Evolutionary conservation across 2,329 filamentous ascomycete genomes (phyloP).

Genomic region (Alternaria dauci): DNA sequence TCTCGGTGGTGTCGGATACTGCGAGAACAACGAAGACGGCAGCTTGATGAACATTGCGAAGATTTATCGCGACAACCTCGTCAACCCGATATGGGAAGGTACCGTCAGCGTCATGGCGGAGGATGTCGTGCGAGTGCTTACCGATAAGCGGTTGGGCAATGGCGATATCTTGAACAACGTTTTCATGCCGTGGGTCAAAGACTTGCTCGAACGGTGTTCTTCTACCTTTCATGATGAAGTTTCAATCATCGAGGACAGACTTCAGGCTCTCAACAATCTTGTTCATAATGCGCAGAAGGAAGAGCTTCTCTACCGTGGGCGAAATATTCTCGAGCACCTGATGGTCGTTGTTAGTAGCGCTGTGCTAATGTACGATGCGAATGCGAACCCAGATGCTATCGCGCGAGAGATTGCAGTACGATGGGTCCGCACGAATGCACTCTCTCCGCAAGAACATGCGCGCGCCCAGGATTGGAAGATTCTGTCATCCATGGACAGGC

Average conservation of each 20-base stretch:
- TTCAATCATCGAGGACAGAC: constrained; percentile 13
- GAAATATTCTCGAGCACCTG: constrained; percentile 39
- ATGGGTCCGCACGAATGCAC: constrained; percentile 37
- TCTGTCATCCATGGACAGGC: constrained; percentile 23
- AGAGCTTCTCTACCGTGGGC: constrained; percentile 37
- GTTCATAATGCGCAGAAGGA: constrained; percentile 22
- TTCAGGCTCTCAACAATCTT: constrained; percentile 20
- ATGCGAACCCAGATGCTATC: constrained; percentile 42
- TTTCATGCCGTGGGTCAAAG: constrained; percentile 29
- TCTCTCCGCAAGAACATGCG: background rate
- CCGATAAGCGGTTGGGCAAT: constrained; percentile 41
- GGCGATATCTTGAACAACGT: constrained; percentile 33
- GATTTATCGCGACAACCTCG: constrained; percentile 70
- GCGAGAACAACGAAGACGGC: constrained; percentile 68
- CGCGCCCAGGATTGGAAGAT: constrained; percentile 13
- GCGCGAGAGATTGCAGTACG: constrained; percentile 48
- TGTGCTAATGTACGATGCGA: constrained; percentile 51
- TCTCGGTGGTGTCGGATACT: constrained; percentile 72
- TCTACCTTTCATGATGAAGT: constrained; percentile 19
- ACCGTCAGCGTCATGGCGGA: constrained; percentile 74
- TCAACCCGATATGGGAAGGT: constrained; percentile 75
- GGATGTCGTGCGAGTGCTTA: constrained; percentile 58
- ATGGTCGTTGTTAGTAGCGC: constrained; percentile 49
- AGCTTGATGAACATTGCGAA: constrained; percentile 68
- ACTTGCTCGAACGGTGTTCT: constrained; percentile 18